These are phyloP conservation scores for Sphagnum tenellum DNA, from an alignment of 225 moss, liverwort and hornwort species.

Conservation along the genomic window DNA sequence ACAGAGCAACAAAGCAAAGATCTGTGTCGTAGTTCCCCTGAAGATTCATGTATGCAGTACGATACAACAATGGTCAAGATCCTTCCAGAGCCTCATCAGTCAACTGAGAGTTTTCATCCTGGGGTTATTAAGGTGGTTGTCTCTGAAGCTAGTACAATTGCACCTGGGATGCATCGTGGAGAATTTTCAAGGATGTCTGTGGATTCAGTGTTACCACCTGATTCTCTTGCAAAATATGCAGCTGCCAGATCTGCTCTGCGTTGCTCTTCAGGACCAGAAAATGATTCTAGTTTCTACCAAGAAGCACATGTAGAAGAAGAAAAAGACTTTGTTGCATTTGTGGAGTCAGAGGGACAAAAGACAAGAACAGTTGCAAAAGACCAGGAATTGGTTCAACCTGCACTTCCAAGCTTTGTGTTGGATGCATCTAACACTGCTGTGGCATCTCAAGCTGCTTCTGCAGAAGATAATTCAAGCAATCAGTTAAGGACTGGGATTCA, in stretches of 20 bases:
- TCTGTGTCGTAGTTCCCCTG: neutral
- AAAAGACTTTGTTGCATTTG: constrained; percentile 5
- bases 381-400: constrained; percentile 2
- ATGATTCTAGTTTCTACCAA: too few relatives aligned
- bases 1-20: neutral
- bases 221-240: too few relatives aligned
- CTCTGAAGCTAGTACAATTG: neutral
- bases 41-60: neutral
- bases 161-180: too few relatives aligned
- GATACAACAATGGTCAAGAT: too few relatives aligned
- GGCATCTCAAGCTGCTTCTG: constrained; percentile 2
- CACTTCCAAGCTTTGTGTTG: neutral
- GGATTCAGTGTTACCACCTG: too few relatives aligned
- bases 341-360: neutral
- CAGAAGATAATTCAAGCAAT: constrained; percentile 1
- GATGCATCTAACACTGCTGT: constrained; percentile 2
- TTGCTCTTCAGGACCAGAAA: too few relatives aligned
- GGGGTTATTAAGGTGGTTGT: constrained; percentile 1
- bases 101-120: neutral
- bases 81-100: neutral
- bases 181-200: too few relatives aligned
- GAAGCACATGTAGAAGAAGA: neutral
- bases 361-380: constrained; percentile 1
- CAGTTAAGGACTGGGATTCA: constrained; percentile 27
- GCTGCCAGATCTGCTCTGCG: too few relatives aligned